phyloP scores from a whole-genome alignment of 257 asterid species.

The Petrea volubilis region DNA sequence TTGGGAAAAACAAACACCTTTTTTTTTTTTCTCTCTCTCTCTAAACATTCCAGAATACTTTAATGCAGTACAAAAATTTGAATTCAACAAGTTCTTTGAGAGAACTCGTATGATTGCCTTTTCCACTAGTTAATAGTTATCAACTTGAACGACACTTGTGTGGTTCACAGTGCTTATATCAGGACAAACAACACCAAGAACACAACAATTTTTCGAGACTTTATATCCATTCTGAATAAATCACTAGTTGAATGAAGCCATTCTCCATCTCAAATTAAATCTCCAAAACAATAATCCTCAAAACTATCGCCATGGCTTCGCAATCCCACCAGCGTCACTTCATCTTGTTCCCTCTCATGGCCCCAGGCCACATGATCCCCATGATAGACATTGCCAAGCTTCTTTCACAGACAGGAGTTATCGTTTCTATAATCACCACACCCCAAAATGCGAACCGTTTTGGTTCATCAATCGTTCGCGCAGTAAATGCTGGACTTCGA shows the following conservation, averaged over 20 bases:
- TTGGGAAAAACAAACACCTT: too few species aligned
- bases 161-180: neutral
- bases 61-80: too few species aligned
- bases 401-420: slow-evolving; percentile 32
- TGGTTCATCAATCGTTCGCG: slow-evolving; percentile 33
- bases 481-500: slow-evolving; percentile 23
- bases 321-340: slow-evolving; percentile 33
- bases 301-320: slow-evolving; percentile 15
- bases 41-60: too few species aligned
- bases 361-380: slow-evolving; percentile 58
- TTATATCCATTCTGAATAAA: neutral
- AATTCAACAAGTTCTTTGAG: neutral
- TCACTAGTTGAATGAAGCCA: neutral
- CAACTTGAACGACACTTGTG: neutral
- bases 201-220: neutral
- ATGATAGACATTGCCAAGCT: slow-evolving; percentile 49
- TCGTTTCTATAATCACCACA: slow-evolving; percentile 44
- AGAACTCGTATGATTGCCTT: neutral
- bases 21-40: too few species aligned
- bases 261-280: neutral
- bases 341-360: slow-evolving; percentile 43
- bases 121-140: neutral
- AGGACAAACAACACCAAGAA: neutral
- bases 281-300: neutral
- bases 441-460: slow-evolving; percentile 39